Conservation (phyloP, 2,329 filamentous ascomycete species). For the Pseudocercospora crystallina region DNA sequence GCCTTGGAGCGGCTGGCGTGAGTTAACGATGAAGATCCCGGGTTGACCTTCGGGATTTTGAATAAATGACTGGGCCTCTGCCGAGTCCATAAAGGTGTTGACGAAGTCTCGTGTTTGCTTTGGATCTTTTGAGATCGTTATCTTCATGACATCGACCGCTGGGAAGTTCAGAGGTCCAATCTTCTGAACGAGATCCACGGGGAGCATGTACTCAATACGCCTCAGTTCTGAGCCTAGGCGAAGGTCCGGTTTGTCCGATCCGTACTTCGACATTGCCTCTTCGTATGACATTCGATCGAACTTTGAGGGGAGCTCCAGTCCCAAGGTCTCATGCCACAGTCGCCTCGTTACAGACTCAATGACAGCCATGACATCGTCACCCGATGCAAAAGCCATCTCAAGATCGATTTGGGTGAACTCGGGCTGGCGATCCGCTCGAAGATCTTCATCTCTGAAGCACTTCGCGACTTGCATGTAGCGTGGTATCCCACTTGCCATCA, state of each 20-base stretch:
- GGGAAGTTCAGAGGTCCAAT: constrained; percentile 69
- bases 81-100: constrained; percentile 67
- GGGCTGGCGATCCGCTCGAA: constrained; percentile 87
- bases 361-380: constrained; percentile 65
- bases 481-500: constrained; percentile 84
- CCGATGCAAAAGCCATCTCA: constrained; percentile 83
- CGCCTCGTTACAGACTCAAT: constrained; percentile 55
- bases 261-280: constrained; percentile 75
- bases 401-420: constrained; percentile 96
- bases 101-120: constrained; percentile 62
- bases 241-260: constrained; percentile 89
- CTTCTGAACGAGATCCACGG: constrained; percentile 67
- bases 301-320: constrained; percentile 41
- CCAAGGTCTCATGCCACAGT: constrained; percentile 55
- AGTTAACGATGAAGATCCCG: constrained; percentile 74
- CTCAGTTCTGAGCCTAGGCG: constrained; percentile 68
- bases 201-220: constrained; percentile 63
- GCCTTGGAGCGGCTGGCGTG: constrained; percentile 70
- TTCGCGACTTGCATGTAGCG: constrained; percentile 90
- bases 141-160: constrained; percentile 71
- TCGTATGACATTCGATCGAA: constrained; percentile 69
- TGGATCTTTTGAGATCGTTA: constrained; percentile 58
- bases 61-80: constrained; percentile 58
- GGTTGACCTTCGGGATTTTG: constrained; percentile 75
- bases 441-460: constrained; percentile 94